A percentile compares a stretch with the other conserved stretches of the same genome.
phyloP scores from a whole-genome alignment of 148 eudicot genomes.

The Pharnaceum exiguum region DNA sequence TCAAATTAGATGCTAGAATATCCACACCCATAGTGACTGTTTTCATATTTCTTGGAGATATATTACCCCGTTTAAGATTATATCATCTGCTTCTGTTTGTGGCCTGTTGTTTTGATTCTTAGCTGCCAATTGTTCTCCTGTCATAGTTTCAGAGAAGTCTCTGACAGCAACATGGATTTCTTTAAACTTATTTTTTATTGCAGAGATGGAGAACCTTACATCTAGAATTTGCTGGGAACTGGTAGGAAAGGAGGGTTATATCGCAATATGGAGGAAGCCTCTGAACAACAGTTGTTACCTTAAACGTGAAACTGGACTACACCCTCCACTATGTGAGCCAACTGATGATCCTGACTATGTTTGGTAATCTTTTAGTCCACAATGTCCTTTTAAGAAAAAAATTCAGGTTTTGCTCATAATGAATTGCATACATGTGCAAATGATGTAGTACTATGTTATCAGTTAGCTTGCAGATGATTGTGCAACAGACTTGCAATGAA shows the following conservation, averaged over 20 bases:
- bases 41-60: not conserved
- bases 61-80: not conserved
- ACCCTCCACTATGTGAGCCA: conserved; percentile 54
- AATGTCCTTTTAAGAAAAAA: not conserved
- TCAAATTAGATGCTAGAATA: too few relatives aligned
- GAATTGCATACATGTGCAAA: too few relatives aligned
- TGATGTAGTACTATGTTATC: too few relatives aligned
- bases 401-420: not conserved
- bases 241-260: conserved; percentile 54
- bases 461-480: too few relatives aligned
- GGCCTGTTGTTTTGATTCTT: not conserved
- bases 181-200: not conserved
- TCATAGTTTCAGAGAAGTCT: too few relatives aligned
- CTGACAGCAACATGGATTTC: not conserved
- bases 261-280: conserved; percentile 79
- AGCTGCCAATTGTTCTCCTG: too few relatives aligned
- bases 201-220: conserved; percentile 76
- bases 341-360: conserved; percentile 62
- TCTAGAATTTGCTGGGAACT: conserved; percentile 61
- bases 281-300: conserved; percentile 68
- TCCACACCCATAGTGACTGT: too few relatives aligned
- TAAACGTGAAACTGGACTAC: conserved; percentile 33
- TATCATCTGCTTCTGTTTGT: not conserved
- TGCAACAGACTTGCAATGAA: too few relatives aligned
- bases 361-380: conserved; percentile 38